These are phyloP conservation scores for Scedosporium dehoogii DNA, from an alignment of 2,329 filamentous ascomycete species.

Conservation along the genomic window DNA sequence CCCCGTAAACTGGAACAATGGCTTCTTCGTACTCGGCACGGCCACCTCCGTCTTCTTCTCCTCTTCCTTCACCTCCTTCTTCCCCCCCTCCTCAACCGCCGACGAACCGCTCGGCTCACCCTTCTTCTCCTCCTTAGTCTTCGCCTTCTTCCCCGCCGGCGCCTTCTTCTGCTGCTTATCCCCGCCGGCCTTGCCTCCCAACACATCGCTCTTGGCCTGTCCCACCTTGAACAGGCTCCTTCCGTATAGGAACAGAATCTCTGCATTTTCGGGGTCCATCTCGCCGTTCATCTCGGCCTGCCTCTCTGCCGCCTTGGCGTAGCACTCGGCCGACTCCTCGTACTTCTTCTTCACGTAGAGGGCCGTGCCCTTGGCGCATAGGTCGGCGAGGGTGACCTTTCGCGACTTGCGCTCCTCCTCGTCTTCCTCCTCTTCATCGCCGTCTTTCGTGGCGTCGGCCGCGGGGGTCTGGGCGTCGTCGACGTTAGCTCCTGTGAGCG, in stretches of 20 bases:
- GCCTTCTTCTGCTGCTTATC: slow-evolving; percentile 18
- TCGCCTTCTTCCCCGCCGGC: slow-evolving; percentile 10
- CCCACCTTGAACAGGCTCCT: slow-evolving; percentile 90
- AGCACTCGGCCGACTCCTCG: slow-evolving; percentile 74
- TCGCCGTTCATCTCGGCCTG: slow-evolving; percentile 91
- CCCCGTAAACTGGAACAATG: slow-evolving; percentile 83
- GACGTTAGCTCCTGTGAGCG: not conserved
- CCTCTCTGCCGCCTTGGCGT: slow-evolving; percentile 78
- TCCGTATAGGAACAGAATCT: slow-evolving; percentile 89
- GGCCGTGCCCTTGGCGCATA: slow-evolving; percentile 70
- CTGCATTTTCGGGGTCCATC: slow-evolving; percentile 80
- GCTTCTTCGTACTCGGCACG: slow-evolving; percentile 45
- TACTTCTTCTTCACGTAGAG: slow-evolving; percentile 88
- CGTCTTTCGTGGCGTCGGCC: not conserved
- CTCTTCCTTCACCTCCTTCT: slow-evolving; percentile 21
- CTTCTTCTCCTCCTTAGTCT: slow-evolving; percentile 21
- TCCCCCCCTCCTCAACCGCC: slow-evolving; percentile 17
- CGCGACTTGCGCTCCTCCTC: slow-evolving; percentile 35
- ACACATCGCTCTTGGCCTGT: slow-evolving; percentile 86
- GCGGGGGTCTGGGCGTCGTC: not conserved
- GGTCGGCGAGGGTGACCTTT: slow-evolving; percentile 62
- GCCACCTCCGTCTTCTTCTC: slow-evolving; percentile 20
- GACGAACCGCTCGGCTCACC: slow-evolving; percentile 8
- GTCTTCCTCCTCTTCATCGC: slow-evolving; percentile 12
- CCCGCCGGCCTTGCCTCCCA: slow-evolving; percentile 68